Evolutionary conservation across 2,329 filamentous ascomycete species (phyloP), one percentile per base, ranked within the genome.

Genomic region (Myotisia sp.): DNA sequence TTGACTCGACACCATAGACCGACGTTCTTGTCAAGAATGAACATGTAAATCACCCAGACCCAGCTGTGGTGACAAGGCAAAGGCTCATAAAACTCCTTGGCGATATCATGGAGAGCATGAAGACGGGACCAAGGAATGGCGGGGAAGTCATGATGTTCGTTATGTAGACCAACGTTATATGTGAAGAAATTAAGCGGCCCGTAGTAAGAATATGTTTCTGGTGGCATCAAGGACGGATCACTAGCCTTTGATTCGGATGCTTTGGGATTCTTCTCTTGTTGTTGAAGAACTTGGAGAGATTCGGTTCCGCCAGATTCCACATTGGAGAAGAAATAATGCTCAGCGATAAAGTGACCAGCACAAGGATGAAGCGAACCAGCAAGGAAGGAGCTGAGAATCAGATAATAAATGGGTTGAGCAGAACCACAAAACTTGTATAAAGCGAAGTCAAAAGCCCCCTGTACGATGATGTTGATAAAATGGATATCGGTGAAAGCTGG

Each of bases 121-220:
- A 98, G 69, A 20, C 79, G 70, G 6, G 85, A 94, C 90, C 90
- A 98, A 0, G 90, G 87, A 29, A 98, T 74, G 30, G 90, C 90
- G 7, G 90, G 90, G 62, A 98, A 98, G 59, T 98, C 90, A 58
- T 98, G 90, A 60, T 98, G 90, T 66, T 98, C 90, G 55, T 98
- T 98, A 66, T 98, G 90, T 51, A 94, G 65, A 34, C 90, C 90
- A 29, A 98, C 90, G 49, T 98, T 98, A 68, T 95, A 98, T 1
- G 86, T 93, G 32, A 98, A 62, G 49, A 85, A 61, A 62, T 98
- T 98, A 44, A 95, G 70, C 1, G 80, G 74, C 0, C 90, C 90
- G 55, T 98, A 98, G 70, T 98, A 98, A 30, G 79, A 87, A 63
- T 84, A 98, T 1, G 90, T 98, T 67, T 98, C 90, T 2, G 90